phyloP scores from a whole-genome alignment of 106 monocot species.

The Allium cepa region DNA sequence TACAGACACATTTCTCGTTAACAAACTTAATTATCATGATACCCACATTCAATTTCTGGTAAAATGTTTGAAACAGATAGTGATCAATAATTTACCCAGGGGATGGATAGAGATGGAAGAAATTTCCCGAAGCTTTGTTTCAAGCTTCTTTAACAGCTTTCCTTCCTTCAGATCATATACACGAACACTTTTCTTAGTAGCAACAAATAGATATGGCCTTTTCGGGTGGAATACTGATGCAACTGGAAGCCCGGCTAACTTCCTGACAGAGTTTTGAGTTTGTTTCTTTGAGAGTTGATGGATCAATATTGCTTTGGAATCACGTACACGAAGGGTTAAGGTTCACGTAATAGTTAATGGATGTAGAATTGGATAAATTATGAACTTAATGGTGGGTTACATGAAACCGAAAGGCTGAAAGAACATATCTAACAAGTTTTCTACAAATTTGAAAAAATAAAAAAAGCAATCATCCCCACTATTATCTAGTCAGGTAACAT shows the following conservation, averaged over 20 bases:
- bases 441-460: too few relatives aligned
- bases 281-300: conserved; percentile 92
- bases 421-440: too few relatives aligned
- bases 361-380: too few relatives aligned
- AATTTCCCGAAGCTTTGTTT: conserved; percentile 70
- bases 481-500: too few relatives aligned
- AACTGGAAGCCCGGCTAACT: conserved; percentile 79
- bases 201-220: conserved; percentile 61
- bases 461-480: too few relatives aligned
- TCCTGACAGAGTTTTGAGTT: conserved; percentile 70
- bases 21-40: too few relatives aligned
- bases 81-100: conserved; percentile 32
- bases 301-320: conserved; percentile 66
- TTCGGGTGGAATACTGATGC: conserved; percentile 78
- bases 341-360: background rate
- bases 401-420: too few relatives aligned
- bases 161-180: conserved; percentile 76
- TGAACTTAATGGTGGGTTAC: too few relatives aligned
- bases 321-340: conserved; percentile 75
- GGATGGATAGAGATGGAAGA: conserved; percentile 93
- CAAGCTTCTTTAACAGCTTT: conserved; percentile 83
- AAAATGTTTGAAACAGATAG: too few relatives aligned
- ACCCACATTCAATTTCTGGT: too few relatives aligned
- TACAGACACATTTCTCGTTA: too few relatives aligned
- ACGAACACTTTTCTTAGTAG: conserved; percentile 84